Evolutionary conservation across 169 alveolate species (phyloP).

Genomic region (Cryptosporidium tyzzeri): DNA sequence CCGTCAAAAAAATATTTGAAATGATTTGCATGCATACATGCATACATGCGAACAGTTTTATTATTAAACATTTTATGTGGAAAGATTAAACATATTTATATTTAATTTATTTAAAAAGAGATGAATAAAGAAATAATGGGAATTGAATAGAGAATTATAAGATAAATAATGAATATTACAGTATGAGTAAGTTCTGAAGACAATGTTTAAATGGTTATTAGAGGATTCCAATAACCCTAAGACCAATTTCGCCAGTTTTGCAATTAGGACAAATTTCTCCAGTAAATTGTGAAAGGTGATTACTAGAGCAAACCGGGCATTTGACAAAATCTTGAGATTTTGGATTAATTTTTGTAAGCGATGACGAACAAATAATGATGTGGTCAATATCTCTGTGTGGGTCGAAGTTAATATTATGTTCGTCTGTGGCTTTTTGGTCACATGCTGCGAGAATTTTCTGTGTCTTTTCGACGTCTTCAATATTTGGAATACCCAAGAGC

Average conservation of each 20-base stretch:
- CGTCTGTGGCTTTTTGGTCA: conserved; percentile 83
- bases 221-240: conserved; percentile 64
- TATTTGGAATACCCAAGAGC: conserved; percentile 74
- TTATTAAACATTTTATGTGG: neutral
- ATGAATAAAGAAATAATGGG: neutral
- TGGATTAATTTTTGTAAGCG: conserved; percentile 66
- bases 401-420: conserved; percentile 78
- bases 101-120: neutral
- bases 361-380: conserved; percentile 45
- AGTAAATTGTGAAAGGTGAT: conserved; percentile 51
- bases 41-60: neutral
- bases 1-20: neutral
- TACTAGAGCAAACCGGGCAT: conserved; percentile 61
- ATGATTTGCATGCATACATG: neutral
- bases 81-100: neutral
- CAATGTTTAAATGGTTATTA: neutral
- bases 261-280: conserved; percentile 59
- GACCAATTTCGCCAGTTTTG: conserved; percentile 68
- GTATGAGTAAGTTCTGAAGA: neutral
- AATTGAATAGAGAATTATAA: neutral
- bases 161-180: neutral
- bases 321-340: conserved; percentile 46
- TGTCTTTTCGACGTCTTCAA: conserved; percentile 79
- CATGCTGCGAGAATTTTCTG: conserved; percentile 79
- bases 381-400: conserved; percentile 78